Evolutionary conservation across 2,329 filamentous ascomycete genomes (phyloP), one percentile per base, ranked within the genome.

Genomic region (Fusarium odoratissimum): DNA sequence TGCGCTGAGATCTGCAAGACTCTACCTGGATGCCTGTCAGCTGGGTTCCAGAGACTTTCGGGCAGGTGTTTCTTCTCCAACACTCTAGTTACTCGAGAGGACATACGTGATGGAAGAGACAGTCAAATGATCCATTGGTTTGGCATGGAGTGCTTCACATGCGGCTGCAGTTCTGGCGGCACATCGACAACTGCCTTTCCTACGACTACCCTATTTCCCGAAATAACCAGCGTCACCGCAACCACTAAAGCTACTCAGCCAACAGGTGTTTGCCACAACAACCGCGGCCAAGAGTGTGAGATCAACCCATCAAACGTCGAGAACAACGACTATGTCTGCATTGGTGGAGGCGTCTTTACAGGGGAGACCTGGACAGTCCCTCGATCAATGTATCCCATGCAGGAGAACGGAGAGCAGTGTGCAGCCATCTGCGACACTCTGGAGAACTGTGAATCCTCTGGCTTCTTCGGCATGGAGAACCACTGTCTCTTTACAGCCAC

Each of bases 371-470:
- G 65, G 65, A 69, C 28, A 5, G 67, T 60, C 6, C 30, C 28
- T 11, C 67, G 67, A 2, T 48, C 52, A 10, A 37, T 35, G 21
- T 70, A 64, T 8, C 67, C 67, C 2, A 12, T 46, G 3, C 65
- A 70, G 19, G 54, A 70, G n/a, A 62, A 31, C 2, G 25, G 13
- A 3, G 41, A 65, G 14, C 65, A 69, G 35, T 70, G 67, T 10
- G 54, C 54, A 4, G 67, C 65, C 23, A 70, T 70, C 16, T 70
- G 67, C 19, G 25, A 69, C 14, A 56, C 44, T 1, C 55, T 70
- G 0, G 28, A 40, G 8, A 40, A 37, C 16, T 70, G 67, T 25
- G 44, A 65, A n/a, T 56, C 67, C 6, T 54, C 55, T 13, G 60
- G 37, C 3, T 70, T 48, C 30, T 69, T 44, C 14, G 3, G 10